Conservation (phyloP, 345 rosid species). For the Linum lewisii region DNA sequence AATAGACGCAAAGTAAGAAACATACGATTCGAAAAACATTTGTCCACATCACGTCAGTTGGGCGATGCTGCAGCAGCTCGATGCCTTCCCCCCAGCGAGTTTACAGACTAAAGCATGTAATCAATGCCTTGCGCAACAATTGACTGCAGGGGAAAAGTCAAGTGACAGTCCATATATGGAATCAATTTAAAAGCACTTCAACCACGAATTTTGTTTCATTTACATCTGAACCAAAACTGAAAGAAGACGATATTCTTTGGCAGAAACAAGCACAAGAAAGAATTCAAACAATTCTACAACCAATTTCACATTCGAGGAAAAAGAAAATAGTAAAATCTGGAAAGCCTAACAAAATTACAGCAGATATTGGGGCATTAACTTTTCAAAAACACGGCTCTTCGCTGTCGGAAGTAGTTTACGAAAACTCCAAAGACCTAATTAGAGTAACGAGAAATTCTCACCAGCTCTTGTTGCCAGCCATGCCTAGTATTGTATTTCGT, state of each 20-base stretch:
- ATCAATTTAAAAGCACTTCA: background rate
- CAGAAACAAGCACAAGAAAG: background rate
- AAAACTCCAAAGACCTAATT: too few relatives aligned
- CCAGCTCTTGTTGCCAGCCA: too few relatives aligned
- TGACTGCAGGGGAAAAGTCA: background rate
- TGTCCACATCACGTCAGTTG: slow-evolving; percentile 1
- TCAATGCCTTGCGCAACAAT: background rate
- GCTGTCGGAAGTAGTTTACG: too few relatives aligned
- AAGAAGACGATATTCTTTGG: background rate
- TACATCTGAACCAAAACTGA: background rate
- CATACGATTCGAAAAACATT: slow-evolving; percentile 6
- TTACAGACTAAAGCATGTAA: background rate
- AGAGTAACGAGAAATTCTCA: too few relatives aligned
- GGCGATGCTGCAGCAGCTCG: background rate
- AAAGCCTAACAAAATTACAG: too few relatives aligned
- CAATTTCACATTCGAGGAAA: too few relatives aligned
- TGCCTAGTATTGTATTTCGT: too few relatives aligned
- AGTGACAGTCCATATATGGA: background rate
- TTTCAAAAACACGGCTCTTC: too few relatives aligned
- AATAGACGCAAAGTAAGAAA: background rate
- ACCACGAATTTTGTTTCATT: background rate
- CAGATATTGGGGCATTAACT: too few relatives aligned
- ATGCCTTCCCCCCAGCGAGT: background rate
- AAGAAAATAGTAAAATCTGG: too few relatives aligned
- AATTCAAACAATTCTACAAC: too few relatives aligned